These are phyloP conservation scores for Oxytropis ochrocephala DNA, from an alignment of 306 rosid species.

Conservation along the genomic window DNA sequence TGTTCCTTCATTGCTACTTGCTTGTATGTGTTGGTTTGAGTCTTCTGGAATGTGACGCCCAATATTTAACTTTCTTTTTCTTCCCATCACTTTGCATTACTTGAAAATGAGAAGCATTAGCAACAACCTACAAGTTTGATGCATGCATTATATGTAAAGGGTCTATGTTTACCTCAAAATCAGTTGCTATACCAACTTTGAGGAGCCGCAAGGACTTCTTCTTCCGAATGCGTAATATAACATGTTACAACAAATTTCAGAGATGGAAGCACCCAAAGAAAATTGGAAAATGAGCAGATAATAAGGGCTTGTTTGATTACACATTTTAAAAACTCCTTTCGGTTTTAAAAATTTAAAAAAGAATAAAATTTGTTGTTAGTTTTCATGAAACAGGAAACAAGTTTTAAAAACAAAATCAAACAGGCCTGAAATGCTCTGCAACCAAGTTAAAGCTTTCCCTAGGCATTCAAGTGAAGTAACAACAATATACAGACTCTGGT, in stretches of 20 bases:
- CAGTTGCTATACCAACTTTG: slow-evolving; percentile 84
- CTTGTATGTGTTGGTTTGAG: too few relatives aligned
- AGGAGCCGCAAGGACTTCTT: slow-evolving; percentile 87
- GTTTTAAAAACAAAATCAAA: too few relatives aligned
- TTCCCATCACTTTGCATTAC: too few relatives aligned
- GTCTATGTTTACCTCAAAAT: slow-evolving; percentile 55
- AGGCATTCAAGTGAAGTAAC: not conserved
- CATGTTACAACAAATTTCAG: slow-evolving; percentile 11
- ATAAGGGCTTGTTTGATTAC: not conserved
- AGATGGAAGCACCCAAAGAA: slow-evolving; percentile 8
- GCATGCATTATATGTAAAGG: slow-evolving; percentile 3
- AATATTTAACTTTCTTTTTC: too few relatives aligned
- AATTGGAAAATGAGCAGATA: slow-evolving; percentile 5
- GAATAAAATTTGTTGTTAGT: too few relatives aligned
- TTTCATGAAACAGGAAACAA: too few relatives aligned
- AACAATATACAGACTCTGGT: not conserved
- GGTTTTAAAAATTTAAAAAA: too few relatives aligned
- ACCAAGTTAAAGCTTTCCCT: not conserved
- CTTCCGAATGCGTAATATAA: slow-evolving; percentile 52
- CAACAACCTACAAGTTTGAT: not conserved
- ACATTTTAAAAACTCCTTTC: too few relatives aligned
- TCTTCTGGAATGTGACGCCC: too few relatives aligned
- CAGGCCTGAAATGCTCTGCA: not conserved
- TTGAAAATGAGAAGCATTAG: slow-evolving; percentile 15
- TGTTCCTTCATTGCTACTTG: too few relatives aligned